Conservation (phyloP, 306 rosid species). For the Abrus pulchellus region DNA sequence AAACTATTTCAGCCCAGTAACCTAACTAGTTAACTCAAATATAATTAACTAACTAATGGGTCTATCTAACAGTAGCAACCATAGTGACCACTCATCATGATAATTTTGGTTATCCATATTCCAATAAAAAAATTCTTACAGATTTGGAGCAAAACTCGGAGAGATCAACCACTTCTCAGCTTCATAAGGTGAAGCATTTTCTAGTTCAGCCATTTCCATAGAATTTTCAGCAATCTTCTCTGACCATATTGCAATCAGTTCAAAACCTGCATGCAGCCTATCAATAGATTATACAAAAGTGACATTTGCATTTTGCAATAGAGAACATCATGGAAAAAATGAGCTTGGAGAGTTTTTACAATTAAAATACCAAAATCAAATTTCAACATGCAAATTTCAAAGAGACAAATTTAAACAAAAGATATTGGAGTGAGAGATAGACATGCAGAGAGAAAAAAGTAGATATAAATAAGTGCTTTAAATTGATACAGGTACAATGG, state of each 20-base stretch:
- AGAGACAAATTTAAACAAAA: neutral
- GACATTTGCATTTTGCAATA: constrained; percentile 27
- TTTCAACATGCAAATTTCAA: neutral
- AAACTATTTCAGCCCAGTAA: too few relatives aligned
- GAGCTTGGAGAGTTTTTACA: constrained; percentile 35
- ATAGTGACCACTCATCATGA: constrained; percentile 2
- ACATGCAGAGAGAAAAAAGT: neutral
- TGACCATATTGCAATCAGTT: constrained; percentile 68
- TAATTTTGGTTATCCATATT: neutral
- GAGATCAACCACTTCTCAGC: constrained; percentile 82
- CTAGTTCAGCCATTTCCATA: constrained; percentile 77
- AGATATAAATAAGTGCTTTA: neutral
- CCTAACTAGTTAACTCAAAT: too few relatives aligned
- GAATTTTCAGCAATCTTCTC: constrained; percentile 75
- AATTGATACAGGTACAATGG: neutral
- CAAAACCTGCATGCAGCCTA: constrained; percentile 67
- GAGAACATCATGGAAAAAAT: constrained; percentile 29
- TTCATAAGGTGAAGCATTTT: constrained; percentile 78
- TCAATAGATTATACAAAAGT: constrained; percentile 43
- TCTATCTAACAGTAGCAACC: neutral
- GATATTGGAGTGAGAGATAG: neutral
- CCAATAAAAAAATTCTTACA: constrained; percentile 58
- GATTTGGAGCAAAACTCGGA: constrained; percentile 64
- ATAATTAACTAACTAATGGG: too few relatives aligned
- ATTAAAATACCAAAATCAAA: constrained; percentile 30